Percentiles rank a stretch among this genome's conserved stretches.
Evolutionary conservation across 805 yeast genomes (phyloP).

Genomic region (Hyphopichia homilentoma): DNA sequence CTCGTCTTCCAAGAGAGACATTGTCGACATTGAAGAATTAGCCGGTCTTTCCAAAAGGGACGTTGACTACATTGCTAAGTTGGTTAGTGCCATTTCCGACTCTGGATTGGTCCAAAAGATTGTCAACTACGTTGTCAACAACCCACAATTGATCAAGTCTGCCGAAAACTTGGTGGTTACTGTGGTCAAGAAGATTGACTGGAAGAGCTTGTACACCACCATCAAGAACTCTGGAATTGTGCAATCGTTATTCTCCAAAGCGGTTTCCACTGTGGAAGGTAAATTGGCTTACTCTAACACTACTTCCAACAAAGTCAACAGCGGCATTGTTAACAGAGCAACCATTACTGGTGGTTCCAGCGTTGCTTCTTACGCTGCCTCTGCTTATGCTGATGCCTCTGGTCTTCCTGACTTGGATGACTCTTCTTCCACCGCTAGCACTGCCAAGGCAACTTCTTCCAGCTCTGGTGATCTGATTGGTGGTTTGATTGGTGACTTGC

Average conservation of each 20-base stretch:
- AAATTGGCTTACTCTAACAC: not conserved
- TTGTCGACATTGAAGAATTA: not conserved
- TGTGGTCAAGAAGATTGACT: constrained; percentile 19
- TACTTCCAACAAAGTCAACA: not conserved
- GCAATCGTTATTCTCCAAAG: constrained; percentile 9
- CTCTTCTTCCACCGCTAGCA: not conserved
- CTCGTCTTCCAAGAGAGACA: not conserved
- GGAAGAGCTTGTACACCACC: constrained; percentile 15
- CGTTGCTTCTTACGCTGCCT: constrained; percentile 4
- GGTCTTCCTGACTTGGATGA: not conserved
- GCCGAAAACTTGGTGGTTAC: constrained; percentile 16
- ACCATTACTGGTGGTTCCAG: not conserved
- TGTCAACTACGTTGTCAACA: constrained; percentile 13
- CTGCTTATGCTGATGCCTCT: constrained; percentile 4
- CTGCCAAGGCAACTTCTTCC: constrained; percentile 1
- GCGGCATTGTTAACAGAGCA: not conserved
- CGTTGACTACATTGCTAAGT: not conserved
- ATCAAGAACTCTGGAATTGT: constrained; percentile 25
- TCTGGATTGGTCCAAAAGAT: constrained; percentile 13
- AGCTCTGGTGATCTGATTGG: constrained; percentile 5
- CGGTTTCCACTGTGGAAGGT: constrained; percentile 5
- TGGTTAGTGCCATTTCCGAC: constrained; percentile 2
- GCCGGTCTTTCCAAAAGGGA: constrained; percentile 1
- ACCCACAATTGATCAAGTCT: constrained; percentile 11
- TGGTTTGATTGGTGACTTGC: not conserved